These are phyloP conservation scores for Suillus fuscotomentosus DNA, from an alignment of 768 basidiomycete species.

Conservation along the genomic window DNA sequence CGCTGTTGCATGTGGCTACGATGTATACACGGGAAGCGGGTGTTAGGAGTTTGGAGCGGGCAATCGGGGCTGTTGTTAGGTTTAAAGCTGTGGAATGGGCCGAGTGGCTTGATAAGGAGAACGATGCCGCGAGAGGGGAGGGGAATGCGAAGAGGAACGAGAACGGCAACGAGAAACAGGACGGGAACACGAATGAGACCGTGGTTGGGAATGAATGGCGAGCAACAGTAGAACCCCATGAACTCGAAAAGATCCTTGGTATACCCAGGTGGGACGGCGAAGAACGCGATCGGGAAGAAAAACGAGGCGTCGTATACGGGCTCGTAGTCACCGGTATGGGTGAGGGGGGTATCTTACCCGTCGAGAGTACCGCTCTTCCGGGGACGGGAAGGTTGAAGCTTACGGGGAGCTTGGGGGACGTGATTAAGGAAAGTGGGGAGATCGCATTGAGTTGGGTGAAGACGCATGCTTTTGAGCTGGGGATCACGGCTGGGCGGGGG, in stretches of 20 bases:
- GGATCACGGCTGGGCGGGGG: slow-evolving; percentile 65
- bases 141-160: neutral
- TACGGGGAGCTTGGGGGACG: slow-evolving; percentile 86
- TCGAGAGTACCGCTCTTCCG: slow-evolving; percentile 80
- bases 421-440: slow-evolving; percentile 90
- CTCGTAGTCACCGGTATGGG: slow-evolving; percentile 88
- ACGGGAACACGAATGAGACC: neutral
- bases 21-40: slow-evolving; percentile 90
- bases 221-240: slow-evolving; percentile 57
- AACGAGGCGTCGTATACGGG: slow-evolving; percentile 78
- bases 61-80: slow-evolving; percentile 85
- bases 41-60: slow-evolving; percentile 85
- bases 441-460: slow-evolving; percentile 93
- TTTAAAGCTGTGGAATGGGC: slow-evolving; percentile 93
- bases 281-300: slow-evolving; percentile 72
- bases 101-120: slow-evolving; percentile 43
- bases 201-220: slow-evolving; percentile 44
- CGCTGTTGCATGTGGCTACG: slow-evolving; percentile 69
- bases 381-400: slow-evolving; percentile 72
- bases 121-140: slow-evolving; percentile 15
- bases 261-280: slow-evolving; percentile 78
- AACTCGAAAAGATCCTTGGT: slow-evolving; percentile 85
- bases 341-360: slow-evolving; percentile 80
- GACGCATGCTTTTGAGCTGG: slow-evolving; percentile 75
- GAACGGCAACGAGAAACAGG: neutral